Base-by-base conservation (phyloP, 1,139 yeast genomes). In the Nematodospora anomalae region DNA sequence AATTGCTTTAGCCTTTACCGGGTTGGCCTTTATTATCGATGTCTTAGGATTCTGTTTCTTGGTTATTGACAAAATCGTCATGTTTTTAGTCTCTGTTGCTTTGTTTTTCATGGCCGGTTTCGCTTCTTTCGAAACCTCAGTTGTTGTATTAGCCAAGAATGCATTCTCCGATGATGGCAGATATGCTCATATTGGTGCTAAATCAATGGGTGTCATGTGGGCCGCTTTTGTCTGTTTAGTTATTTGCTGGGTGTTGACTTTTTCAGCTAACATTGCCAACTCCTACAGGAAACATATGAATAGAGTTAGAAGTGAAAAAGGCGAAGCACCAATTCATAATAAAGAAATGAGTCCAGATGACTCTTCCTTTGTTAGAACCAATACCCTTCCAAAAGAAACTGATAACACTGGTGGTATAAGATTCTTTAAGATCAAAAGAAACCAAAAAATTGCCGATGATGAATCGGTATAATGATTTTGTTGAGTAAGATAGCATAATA, bases 371-470 rank as follows among this genome's bases (percentile, higher is more conserved):
- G 69, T 75, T 37, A 67, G 75, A 60, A 55, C 60, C 20, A n/a
- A n/a, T n/a, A 64, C 64, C 7, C 54, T 59, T 16, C 61, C 49
- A 33, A 37, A 38, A 28, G 77, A 53, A 33, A 65, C 61, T 45
- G 67, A 76, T 49, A 62, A 59, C 28, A 58, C 61, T 43, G 80
- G 84, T 33, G 92, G 90, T 38, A 83, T 83, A 52, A 80, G 86
- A 61, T 83, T 83, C 64, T 83, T 83, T 70, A 82, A 80, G 55
- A 80, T 83, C 44, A 81, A 82, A 65, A 81, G 88, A 69, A 79
- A 79, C 59, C 72, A 76, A 51, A 74, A 74, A 56, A 68, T 65
- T 33, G 64, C 73, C 30, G 83, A 78, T 49, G 83, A 78, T 42
- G 86, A 80, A 54, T 77, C 83, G 41, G 80, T 77, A 41, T 79